A percentile compares a stretch with the other conserved stretches of the same genome.
Evolutionary conservation across 805 yeast genomes (phyloP).

Genomic region (Kodamaea laetipori): DNA sequence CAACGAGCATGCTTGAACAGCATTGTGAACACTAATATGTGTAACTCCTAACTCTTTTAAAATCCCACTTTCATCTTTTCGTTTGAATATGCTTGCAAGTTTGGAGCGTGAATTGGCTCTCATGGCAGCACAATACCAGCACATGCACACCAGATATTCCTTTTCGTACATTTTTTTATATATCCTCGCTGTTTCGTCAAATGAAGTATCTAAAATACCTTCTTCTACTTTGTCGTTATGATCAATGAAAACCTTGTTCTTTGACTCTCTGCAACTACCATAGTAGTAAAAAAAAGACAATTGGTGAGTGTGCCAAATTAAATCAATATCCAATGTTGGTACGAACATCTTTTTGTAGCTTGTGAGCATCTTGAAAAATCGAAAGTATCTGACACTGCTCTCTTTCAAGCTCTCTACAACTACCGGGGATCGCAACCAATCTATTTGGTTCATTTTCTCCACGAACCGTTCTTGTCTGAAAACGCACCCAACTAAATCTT

Average conservation of each 20-base stretch:
- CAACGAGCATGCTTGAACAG: background rate
- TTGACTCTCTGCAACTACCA: conserved; percentile 12
- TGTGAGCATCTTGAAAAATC: conserved; percentile 18
- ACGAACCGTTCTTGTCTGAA: conserved; percentile 25
- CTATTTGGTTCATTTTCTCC: conserved; percentile 20
- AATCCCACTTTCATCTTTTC: background rate
- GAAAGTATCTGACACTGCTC: conserved; percentile 20
- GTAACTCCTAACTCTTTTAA: conserved; percentile 22
- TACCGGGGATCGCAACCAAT: conserved; percentile 20
- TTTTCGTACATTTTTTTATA: conserved; percentile 20
- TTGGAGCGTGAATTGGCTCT: background rate
- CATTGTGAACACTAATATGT: conserved; percentile 8
- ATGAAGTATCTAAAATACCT: conserved; percentile 18
- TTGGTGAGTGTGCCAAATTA: conserved; percentile 33
- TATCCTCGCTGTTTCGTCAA: conserved; percentile 19
- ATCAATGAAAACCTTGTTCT: conserved; percentile 17
- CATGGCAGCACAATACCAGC: conserved; percentile 17
- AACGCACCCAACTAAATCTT: conserved; percentile 29
- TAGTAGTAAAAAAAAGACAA: conserved; percentile 20
- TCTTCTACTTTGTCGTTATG: conserved; percentile 30
- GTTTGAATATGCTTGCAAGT: conserved; percentile 3
- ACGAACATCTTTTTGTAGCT: conserved; percentile 16
- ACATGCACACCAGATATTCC: conserved; percentile 26
- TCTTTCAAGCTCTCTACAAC: conserved; percentile 16
- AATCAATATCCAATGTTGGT: conserved; percentile 31